Evolutionary conservation across 805 yeast species (phyloP), one percentile per base, ranked within the genome.

Genomic region (Nakazawaea wyomingensis): DNA sequence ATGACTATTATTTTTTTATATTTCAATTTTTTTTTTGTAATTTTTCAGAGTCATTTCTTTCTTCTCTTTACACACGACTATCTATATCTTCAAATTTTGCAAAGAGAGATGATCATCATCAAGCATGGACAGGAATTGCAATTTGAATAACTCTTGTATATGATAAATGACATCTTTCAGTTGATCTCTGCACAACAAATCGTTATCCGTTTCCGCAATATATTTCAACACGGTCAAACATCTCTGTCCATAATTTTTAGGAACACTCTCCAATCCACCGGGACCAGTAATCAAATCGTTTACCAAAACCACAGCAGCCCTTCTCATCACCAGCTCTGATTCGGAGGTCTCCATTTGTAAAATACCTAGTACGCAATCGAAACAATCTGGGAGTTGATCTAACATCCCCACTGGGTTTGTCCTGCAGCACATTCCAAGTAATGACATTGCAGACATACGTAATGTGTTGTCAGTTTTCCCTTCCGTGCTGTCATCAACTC

Each of bases 401-500:
- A 65, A 32, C 1, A 87, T 52, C 0, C 83, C 85, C 5, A 62
- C 41, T 1, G 89, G 81, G 46, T 79, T 78, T 1, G 65, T 64
- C 48, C 76, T 75, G 53, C 89, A 75, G 29, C 84, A 66, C 5
- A 74, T 64, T 22, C 97, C 96, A n/a, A 91, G 58, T 11, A 93
- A 60, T 0, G 96, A 85, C 78, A 90, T 74, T 0, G 96, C 76
- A 2, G 97, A 90, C 84, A 88, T 81, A 50, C 97, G 68, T 31
- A 89, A 49, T 31, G 81, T 71, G 45, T 71, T 66, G 49, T 88
- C 96, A 11, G 55, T 4, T 50, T 50, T 3, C 60, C 56, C 31
- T 30, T 37, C 43, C 3, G 21, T 34, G 7, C 39, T 37, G 4
- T 30, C 20, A 3, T 37, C 36, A 11, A 45, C 43, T 29, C 55